These are phyloP conservation scores for Rhizopus sp. DNA, from an alignment of 371 early-diverging fungal genomes.

Conservation along the genomic window DNA sequence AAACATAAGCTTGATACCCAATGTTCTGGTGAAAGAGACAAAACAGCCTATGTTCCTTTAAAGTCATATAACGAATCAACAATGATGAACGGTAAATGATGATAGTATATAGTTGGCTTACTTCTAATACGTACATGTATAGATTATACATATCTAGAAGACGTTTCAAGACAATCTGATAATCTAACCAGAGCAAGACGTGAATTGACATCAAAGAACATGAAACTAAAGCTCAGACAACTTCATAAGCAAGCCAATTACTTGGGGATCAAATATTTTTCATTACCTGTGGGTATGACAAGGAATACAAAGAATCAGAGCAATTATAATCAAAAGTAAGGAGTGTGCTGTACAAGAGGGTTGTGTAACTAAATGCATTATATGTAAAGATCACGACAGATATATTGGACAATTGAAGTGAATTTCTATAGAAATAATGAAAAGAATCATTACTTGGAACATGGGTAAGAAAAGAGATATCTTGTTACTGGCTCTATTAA, in stretches of 20 bases:
- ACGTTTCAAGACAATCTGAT: slow-evolving; percentile 40
- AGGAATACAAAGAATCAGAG: slow-evolving; percentile 36
- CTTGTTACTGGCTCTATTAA: neutral
- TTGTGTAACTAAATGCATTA: neutral
- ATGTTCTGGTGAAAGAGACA: slow-evolving; percentile 69
- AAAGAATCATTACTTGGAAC: slow-evolving; percentile 33
- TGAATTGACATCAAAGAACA: slow-evolving; percentile 9
- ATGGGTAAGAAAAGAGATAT: slow-evolving; percentile 30
- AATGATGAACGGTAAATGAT: slow-evolving; percentile 68
- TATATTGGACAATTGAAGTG: slow-evolving; percentile 47
- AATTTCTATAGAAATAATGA: slow-evolving; percentile 24
- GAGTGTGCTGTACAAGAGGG: neutral
- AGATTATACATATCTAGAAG: slow-evolving; percentile 54
- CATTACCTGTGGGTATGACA: slow-evolving; percentile 41
- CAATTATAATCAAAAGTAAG: slow-evolving; percentile 33
- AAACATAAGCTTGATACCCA: slow-evolving; percentile 58
- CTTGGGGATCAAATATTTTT: slow-evolving; percentile 26
- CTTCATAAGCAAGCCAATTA: slow-evolving; percentile 28
- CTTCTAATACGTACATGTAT: neutral
- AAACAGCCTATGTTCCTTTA: slow-evolving; percentile 57
- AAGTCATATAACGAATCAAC: slow-evolving; percentile 53
- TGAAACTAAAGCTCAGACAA: slow-evolving; percentile 11
- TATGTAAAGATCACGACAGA: slow-evolving; percentile 25
- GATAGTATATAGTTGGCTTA: neutral
- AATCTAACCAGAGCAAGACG: slow-evolving; percentile 34